A percentile compares a stretch with the other conserved stretches of the same genome.
phyloP scores from a whole-genome alignment of 2,329 filamentous ascomycete species.

The Biscogniauxia marginata region DNA sequence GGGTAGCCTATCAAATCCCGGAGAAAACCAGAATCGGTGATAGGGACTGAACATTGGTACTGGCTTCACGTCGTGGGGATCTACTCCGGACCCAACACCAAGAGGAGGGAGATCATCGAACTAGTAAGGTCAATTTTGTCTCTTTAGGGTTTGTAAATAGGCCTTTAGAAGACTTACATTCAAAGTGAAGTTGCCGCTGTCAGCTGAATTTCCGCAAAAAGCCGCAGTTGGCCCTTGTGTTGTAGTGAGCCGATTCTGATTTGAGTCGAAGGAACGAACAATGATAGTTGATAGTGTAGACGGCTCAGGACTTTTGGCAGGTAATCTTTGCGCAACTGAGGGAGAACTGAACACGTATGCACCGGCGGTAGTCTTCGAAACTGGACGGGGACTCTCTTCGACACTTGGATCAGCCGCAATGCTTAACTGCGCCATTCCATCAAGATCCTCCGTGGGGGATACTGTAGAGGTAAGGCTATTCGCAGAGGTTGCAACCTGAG shows the following conservation, averaged over 20 bases:
- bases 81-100: conserved; percentile 8
- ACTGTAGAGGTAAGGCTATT: too few species aligned
- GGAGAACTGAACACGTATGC: conserved; percentile 25
- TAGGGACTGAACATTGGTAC: conserved; percentile 29
- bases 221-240: conserved; percentile 11
- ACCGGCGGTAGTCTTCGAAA: conserved; percentile 14
- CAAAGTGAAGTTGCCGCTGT: conserved; percentile 29
- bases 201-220: conserved; percentile 24
- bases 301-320: conserved; percentile 12
- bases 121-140: conserved; percentile 16
- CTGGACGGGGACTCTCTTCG: conserved; percentile 5
- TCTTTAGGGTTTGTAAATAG: too few species aligned
- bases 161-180: conserved; percentile 22
- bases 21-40: conserved; percentile 32
- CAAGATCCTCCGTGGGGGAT: not conserved
- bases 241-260: conserved; percentile 3
- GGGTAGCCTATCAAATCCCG: conserved; percentile 24
- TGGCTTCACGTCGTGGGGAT: conserved; percentile 17
- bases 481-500: conserved; percentile 19
- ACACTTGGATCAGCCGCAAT: conserved; percentile 7
- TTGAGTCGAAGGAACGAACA: conserved; percentile 15
- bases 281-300: conserved; percentile 28
- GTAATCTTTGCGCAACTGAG: conserved; percentile 12
- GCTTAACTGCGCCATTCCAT: not conserved
- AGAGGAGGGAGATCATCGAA: conserved; percentile 27